Evolutionary conservation across 2,329 filamentous ascomycete species (phyloP).

Genomic region (Kalmusia sp.): DNA sequence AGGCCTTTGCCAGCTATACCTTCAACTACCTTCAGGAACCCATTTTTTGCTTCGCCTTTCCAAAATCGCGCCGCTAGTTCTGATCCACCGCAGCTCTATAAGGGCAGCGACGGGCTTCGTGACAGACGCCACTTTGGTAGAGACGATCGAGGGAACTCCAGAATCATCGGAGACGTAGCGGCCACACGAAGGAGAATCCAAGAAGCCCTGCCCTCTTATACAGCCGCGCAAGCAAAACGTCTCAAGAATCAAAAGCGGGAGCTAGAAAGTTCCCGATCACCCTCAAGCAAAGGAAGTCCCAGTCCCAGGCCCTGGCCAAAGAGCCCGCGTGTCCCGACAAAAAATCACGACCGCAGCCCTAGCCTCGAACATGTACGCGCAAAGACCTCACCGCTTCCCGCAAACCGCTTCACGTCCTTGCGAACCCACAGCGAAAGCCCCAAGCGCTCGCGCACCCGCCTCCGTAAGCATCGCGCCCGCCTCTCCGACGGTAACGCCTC

Average conservation of each 20-base stretch:
- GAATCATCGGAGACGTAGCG: not conserved
- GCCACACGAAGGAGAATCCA: not conserved
- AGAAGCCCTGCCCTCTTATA: not conserved
- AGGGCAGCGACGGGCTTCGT: not conserved
- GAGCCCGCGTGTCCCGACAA: not conserved
- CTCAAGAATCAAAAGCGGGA: not conserved
- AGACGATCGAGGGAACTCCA: not conserved
- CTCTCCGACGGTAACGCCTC: not conserved
- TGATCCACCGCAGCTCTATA: not conserved
- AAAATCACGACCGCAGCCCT: not conserved
- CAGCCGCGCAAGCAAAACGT: no score
- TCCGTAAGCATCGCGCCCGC: not conserved
- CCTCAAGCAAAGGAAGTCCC: not conserved
- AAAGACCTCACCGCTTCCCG: not conserved
- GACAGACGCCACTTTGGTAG: not conserved
- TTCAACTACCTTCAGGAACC: not conserved
- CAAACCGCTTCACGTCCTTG: not conserved
- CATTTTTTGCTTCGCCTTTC: not conserved
- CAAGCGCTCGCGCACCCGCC: not conserved
- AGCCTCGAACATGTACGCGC: not conserved
- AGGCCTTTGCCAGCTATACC: no score
- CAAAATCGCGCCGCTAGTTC: not conserved
- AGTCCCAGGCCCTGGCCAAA: not conserved
- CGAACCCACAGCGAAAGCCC: not conserved
- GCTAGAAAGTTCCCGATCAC: not conserved